Evolutionary conservation across 2,329 filamentous ascomycete genomes (phyloP), one percentile per base, ranked within the genome.

Genomic region (Alternaria atra): DNA sequence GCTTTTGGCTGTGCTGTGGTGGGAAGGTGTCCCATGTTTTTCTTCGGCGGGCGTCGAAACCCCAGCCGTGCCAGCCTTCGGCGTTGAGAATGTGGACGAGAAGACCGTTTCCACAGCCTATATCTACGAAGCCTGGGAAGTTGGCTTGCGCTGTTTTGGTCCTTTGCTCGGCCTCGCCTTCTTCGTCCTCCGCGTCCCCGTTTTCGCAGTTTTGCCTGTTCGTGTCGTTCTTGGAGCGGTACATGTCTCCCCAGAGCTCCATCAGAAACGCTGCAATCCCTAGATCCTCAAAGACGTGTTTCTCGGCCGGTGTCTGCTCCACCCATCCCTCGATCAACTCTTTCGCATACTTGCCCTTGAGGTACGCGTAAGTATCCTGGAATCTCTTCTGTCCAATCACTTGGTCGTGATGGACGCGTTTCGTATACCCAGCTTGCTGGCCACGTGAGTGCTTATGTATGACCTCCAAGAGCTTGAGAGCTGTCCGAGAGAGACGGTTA

Each of bases 221-320:
- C 7, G 5, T 29, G 6, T 3, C 17, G 0, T 6, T 52, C 2
- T n/a, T 15, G 10, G 39, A 59, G 2, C 76, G 76, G 75, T 98
- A 98, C 89, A 97, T 94, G 59, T 90, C 88, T 12, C 82, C 80
- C 95, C 95, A 99, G 2, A 98, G 81, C 81, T 97, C 94, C 27
- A 98, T 92, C 52, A 98, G 82, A 71, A 97, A 99, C 0, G 94
- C 91, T 0, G 94, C 91, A 64, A 99, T 97, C 4, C 89, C 87
- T 20, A 99, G 81, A 74, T 98, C 94, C 76, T 99, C 95, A 78
- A 97, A 98, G 3, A 98, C 93, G 74, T 98, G 94, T 77, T 98
- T 99, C 15, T 84, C 83, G 0, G 94, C 92, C 74, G 97, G 93
- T 0, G 94, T 98, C 52, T 86, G 86, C 80, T 98, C 95, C 13